Percentiles rank a stretch among this genome's conserved stretches.
These are phyloP conservation scores for Leptographium procerum DNA, from an alignment of 2,329 filamentous ascomycete genomes.

Conservation along the genomic window DNA sequence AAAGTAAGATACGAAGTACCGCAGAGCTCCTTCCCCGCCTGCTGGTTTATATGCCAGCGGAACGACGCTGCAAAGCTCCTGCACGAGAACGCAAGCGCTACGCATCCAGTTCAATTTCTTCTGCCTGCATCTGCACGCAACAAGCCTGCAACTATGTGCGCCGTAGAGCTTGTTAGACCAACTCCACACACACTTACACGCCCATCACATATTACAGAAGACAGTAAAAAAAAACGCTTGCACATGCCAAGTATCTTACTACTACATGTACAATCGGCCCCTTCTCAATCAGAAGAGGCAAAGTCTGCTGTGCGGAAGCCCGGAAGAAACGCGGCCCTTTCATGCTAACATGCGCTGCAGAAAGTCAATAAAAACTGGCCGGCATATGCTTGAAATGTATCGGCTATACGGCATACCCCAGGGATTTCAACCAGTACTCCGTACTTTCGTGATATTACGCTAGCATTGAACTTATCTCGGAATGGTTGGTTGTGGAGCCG, in stretches of 20 bases:
- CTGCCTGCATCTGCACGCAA: not conserved
- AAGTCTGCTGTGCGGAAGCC: not conserved
- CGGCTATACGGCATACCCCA: not conserved
- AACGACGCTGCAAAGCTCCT: not conserved
- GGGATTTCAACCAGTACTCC: not conserved
- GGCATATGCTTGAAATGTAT: not conserved
- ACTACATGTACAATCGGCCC: not conserved
- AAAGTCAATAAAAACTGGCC: not conserved
- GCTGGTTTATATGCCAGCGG: not conserved
- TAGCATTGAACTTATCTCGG: not conserved
- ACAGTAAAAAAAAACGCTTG: not conserved
- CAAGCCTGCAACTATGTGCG: no score
- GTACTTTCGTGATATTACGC: no score
- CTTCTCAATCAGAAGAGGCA: not conserved
- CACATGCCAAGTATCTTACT: not conserved
- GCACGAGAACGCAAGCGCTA: not conserved
- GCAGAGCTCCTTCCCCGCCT: not conserved
- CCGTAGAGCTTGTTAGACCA: not conserved
- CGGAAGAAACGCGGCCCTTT: not conserved
- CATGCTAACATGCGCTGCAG: not conserved
- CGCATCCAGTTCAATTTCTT: not conserved
- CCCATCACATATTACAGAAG: not conserved
- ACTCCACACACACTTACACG: not conserved
- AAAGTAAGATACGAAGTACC: no score
- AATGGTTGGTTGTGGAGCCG: not conserved